Percentiles rank a stretch among this genome's conserved stretches.
phyloP scores from a whole-genome alignment of 352 stramenopile genomes.

The Globisporangium yorkense region DNA sequence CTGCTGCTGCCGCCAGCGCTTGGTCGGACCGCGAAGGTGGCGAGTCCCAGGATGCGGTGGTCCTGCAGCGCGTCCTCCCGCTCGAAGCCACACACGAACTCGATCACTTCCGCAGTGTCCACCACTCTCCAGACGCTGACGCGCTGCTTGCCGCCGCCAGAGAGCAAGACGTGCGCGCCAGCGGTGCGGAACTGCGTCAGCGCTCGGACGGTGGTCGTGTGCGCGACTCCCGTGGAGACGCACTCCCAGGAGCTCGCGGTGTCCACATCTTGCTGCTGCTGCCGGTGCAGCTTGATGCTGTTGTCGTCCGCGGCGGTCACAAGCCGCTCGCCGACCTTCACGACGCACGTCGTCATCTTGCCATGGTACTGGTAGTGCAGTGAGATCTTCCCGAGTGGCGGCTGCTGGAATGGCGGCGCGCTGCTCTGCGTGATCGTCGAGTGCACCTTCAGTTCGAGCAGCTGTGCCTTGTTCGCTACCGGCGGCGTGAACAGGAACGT shows the following conservation, averaged over 20 bases:
- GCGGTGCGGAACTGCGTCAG: slow-evolving; percentile 37
- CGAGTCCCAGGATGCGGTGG: slow-evolving; percentile 76
- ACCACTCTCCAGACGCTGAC: slow-evolving; percentile 69
- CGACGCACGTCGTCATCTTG: slow-evolving; percentile 66
- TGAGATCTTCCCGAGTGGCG: slow-evolving; percentile 27
- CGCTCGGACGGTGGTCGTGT: slow-evolving; percentile 79
- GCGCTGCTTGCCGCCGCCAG: slow-evolving; percentile 75
- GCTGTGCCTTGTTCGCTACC: slow-evolving; percentile 35
- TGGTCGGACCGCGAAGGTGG: slow-evolving; percentile 37
- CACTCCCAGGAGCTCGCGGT: slow-evolving; percentile 27
- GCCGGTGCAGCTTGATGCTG: slow-evolving; percentile 66
- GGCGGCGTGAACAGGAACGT: slow-evolving; percentile 68
- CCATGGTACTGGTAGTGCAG: slow-evolving; percentile 68
- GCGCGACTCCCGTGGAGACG: slow-evolving; percentile 53
- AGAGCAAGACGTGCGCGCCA: slow-evolving; percentile 48
- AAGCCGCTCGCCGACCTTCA: slow-evolving; percentile 38
- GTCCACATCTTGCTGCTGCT: background rate
- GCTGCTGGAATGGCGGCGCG: background rate
- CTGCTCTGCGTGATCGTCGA: slow-evolving; percentile 22
- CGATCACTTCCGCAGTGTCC: slow-evolving; percentile 29
- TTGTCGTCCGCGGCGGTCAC: slow-evolving; percentile 82
- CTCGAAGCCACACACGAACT: slow-evolving; percentile 63
- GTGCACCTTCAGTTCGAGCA: slow-evolving; percentile 65
- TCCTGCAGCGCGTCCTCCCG: slow-evolving; percentile 54
- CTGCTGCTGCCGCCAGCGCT: background rate